phyloP scores from a whole-genome alignment of 306 rosid genomes.

The Quercus wislizeni region DNA sequence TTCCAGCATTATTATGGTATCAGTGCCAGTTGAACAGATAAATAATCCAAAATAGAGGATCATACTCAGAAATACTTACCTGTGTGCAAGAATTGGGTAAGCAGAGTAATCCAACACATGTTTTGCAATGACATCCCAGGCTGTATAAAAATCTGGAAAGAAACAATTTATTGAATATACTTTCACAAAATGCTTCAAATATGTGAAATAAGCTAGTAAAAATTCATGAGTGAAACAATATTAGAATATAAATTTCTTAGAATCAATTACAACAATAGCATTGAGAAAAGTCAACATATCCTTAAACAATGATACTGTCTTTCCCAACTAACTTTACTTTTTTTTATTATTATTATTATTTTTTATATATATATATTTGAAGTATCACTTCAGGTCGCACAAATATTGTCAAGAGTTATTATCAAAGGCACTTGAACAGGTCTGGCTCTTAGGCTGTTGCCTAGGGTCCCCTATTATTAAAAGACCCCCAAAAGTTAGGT shows the following conservation, averaged over 20 bases:
- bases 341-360: neutral
- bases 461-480: too few relatives aligned
- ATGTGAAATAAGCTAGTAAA: neutral
- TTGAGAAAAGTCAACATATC: neutral
- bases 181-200: conserved; percentile 25
- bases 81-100: conserved; percentile 59
- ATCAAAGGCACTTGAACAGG: neutral
- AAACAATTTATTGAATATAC: conserved; percentile 9
- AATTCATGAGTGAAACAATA: neutral
- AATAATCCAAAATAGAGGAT: conserved; percentile 15
- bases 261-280: neutral
- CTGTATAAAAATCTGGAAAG: conserved; percentile 87
- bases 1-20: conserved; percentile 15
- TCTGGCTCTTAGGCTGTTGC: too few relatives aligned
- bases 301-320: neutral
- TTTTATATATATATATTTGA: neutral
- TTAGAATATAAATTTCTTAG: neutral
- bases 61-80: conserved; percentile 46
- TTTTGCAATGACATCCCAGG: conserved; percentile 86
- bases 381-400: neutral
- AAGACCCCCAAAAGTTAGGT: too few relatives aligned
- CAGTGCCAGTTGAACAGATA: conserved; percentile 11
- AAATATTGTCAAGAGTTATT: neutral
- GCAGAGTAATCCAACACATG: conserved; percentile 50
- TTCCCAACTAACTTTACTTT: neutral